Evolutionary conservation across 331 rosid species (phyloP), one percentile per base, ranked within the genome.

Genomic region (Dryas integrifolia): DNA sequence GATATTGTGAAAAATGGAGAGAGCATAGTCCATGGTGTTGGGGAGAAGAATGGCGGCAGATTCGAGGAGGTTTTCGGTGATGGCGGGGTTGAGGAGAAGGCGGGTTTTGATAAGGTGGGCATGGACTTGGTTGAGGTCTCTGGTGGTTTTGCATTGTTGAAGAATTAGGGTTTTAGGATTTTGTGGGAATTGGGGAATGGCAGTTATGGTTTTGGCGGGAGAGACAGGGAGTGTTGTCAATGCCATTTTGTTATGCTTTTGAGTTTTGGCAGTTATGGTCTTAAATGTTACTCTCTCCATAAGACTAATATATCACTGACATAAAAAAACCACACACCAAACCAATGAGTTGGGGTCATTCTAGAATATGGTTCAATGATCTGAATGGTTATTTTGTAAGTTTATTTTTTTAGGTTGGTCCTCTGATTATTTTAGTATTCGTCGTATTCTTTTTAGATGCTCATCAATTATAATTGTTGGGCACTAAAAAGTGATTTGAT

Each of bases 81-180:
- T 10, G 16, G 71, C 6, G 65, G 86, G 89, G 82, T 72, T 65
- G 76, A 65, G 85, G 80, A 86, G 62, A 71, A 85, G 89, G 50
- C 85, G 81, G 60, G 91, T 85, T 79, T 86, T 84, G 81, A 86
- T 69, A 69, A 88, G 91, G 56, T 84, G 85, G 38, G 91, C 91
- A 52, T 88, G 94, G 64, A 88, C 60, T 79, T 88, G 89, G 65
- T 57, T 75, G 63, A 88, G 85, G 62, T 88, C 91, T 79, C 58
- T 79, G 76, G 63, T 52, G 43, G 77, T 78, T 60, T 48, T 86
- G 89, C 91, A 86, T 84, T 59, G 68, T 10, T 82, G 72, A 11
- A 86, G 89, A 58, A 86, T 76, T 52, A 80, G 49, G 71, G 83
- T 59, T 82, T 82, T 86, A 4, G 92, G 88, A 40, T 88, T 84